Conservation (phyloP, 257 asterid species). For the Haberlea rhodopensis region DNA sequence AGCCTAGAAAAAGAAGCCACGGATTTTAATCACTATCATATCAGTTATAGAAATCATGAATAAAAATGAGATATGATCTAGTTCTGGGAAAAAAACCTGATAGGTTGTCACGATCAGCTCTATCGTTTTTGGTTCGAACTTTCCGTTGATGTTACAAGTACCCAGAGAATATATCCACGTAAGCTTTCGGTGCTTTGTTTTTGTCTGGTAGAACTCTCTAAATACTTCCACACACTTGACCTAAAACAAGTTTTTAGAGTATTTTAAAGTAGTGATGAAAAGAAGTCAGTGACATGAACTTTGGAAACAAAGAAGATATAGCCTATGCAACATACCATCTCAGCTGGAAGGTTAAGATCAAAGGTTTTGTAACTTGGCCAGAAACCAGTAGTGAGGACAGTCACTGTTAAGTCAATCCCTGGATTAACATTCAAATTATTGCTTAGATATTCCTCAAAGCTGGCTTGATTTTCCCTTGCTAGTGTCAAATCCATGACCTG, state of each 20-base stretch:
- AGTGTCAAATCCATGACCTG: constrained; percentile 96
- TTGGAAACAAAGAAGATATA: background rate
- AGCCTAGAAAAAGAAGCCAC: constrained; percentile 52
- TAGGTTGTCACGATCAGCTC: constrained; percentile 91
- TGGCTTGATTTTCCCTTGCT: constrained; percentile 89
- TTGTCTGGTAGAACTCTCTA: constrained; percentile 92
- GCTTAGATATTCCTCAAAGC: constrained; percentile 83
- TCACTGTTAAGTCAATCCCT: constrained; percentile 92
- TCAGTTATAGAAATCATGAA: background rate
- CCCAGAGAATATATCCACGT: constrained; percentile 98
- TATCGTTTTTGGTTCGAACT: constrained; percentile 78
- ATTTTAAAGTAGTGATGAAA: constrained; percentile 6
- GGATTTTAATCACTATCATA: constrained; percentile 15
- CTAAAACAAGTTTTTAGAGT: constrained; percentile 41
- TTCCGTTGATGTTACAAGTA: constrained; percentile 88
- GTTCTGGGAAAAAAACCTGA: constrained; percentile 70
- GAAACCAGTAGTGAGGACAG: constrained; percentile 97
- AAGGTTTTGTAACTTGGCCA: constrained; percentile 99
- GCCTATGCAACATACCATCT: constrained; percentile 58
- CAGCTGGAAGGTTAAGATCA: constrained; percentile 94
- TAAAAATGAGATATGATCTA: too few species aligned
- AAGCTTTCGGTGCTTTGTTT: constrained; percentile 94
- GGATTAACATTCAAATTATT: constrained; percentile 68
- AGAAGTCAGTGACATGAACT: constrained; percentile 13
- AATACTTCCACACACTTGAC: constrained; percentile 94